Base-by-base conservation (phyloP, 2,329 filamentous ascomycete genomes). In the Coniochaeta sp. region DNA sequence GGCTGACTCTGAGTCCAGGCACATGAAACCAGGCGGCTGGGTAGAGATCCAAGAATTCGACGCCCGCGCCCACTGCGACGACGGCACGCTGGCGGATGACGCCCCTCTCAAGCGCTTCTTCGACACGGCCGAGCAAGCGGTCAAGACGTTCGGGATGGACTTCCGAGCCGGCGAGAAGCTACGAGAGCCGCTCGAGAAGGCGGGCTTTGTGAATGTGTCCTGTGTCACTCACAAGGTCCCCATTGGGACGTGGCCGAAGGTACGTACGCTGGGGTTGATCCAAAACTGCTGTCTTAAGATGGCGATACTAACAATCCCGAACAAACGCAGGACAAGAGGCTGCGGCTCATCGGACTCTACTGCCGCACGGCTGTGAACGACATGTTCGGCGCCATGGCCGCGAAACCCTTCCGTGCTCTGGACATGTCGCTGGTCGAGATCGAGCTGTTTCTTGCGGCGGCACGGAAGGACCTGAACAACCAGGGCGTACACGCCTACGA, bases 41-140 rank as follows among this genome's bases (percentile, higher is more conserved):
- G 64, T 78, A 38, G 75, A 78, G 57, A 70, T 74, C 35, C 72
- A 76, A 20, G 76, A 78, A 49, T 64, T 75, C 27, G 66, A 71
- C 42, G 65, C 65, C 12, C 62, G 62, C 22, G 64, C 74, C 12
- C 60, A 65, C 26, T 76, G 69, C 54, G 73, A 77, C 54, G 71
- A 76, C 50, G 67, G 61, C 38, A 71, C 71, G 9, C 73, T 77
- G 67, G 58, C 61, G 1, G 58, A 64, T 3, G 65, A 74, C 50
- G 67, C 75, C 42, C 63, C 68, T 3, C 57, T 75, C 22, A 56
- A 61, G 7, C 46, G 26, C 27, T 64, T 67, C 53, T 63, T 61
- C 51, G 56, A 58, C 5, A 38, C 64, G 13, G 55, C 61, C 16
- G 48, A 58, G 12, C 53, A 62, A 16, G 63, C 63, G 4, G 58